Percentiles rank a stretch among this genome's conserved stretches.
phyloP scores from a whole-genome alignment of 192 early-diverging fungal genomes.

The Dissophora globulifera region DNA sequence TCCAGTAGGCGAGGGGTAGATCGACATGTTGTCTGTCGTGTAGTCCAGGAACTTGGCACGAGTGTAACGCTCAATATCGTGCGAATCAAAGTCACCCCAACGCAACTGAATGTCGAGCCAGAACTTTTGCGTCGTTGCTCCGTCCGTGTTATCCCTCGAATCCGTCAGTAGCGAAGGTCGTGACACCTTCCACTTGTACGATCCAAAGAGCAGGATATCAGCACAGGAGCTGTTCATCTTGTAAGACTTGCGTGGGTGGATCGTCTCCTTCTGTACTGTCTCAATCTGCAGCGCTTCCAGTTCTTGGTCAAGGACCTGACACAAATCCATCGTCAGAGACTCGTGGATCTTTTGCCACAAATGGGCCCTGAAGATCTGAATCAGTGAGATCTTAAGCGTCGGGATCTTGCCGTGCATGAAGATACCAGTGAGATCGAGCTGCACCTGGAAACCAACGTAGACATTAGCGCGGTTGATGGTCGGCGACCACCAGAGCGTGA shows the following conservation, averaged over 20 bases:
- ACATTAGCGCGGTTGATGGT: conserved; percentile 99
- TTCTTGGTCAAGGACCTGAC: conserved; percentile 98
- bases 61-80: conserved; percentile 99
- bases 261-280: conserved; percentile 98
- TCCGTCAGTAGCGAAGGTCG: conserved; percentile 94
- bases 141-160: conserved; percentile 95
- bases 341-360: conserved; percentile 99
- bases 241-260: conserved; percentile 99
- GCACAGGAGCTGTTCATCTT: conserved; percentile 98
- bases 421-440: conserved; percentile 99
- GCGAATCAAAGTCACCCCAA: conserved; percentile 99
- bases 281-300: conserved; percentile 97
- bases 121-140: conserved; percentile 95
- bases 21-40: conserved; percentile 98
- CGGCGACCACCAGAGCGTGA: conserved; percentile 99
- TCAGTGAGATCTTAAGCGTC: conserved; percentile 98
- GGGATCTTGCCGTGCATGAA: conserved; percentile 99
- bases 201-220: conserved; percentile 94
- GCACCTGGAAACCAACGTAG: conserved; percentile 99
- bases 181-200: conserved; percentile 98
- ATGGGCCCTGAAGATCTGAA: conserved; percentile 98
- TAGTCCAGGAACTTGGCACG: conserved; percentile 98
- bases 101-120: conserved; percentile 99
- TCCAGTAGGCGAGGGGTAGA: conserved; percentile 99
- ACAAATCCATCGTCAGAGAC: conserved; percentile 56